phyloP scores from a whole-genome alignment of 2,329 filamentous ascomycete species.

The Ascochyta clinopodiicola region DNA sequence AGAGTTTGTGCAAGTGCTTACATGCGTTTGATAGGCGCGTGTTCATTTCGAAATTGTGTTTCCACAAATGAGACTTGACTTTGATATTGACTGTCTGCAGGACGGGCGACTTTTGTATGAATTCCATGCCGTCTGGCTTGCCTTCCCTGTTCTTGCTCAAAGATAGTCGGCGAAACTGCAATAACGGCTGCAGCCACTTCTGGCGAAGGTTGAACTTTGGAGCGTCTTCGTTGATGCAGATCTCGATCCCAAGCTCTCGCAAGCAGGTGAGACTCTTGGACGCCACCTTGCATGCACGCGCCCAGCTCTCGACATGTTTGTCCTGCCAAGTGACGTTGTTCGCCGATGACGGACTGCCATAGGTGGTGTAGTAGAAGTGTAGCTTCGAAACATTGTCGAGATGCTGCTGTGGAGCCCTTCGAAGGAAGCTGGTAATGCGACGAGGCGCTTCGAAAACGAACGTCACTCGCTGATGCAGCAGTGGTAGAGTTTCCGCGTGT shows the following conservation, averaged over 20 bases:
- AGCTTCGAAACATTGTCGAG: constrained; percentile 35
- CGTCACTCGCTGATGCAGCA: constrained; percentile 39
- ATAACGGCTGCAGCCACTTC: constrained; percentile 36
- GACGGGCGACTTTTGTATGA: background rate
- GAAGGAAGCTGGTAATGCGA: constrained; percentile 38
- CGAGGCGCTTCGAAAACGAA: constrained; percentile 41
- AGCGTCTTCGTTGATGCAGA: constrained; percentile 24
- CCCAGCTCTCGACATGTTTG: constrained; percentile 36
- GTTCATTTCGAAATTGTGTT: constrained; percentile 10
- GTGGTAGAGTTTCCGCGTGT: constrained; percentile 29
- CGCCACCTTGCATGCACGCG: constrained; percentile 24
- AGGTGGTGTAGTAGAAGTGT: constrained; percentile 40
- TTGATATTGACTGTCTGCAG: constrained; percentile 23
- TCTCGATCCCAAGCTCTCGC: constrained; percentile 29
- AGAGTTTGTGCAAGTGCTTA: constrained; percentile 35
- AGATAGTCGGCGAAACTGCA: constrained; percentile 35
- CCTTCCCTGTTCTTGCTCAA: background rate
- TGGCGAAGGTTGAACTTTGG: constrained; percentile 32
- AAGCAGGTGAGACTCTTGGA: constrained; percentile 31
- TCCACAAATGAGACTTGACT: background rate
- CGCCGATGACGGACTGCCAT: constrained; percentile 26
- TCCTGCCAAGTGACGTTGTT: constrained; percentile 29
- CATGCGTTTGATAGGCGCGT: constrained; percentile 22
- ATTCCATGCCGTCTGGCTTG: background rate
- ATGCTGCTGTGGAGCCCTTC: constrained; percentile 20